A percentile compares a stretch with the other conserved stretches of the same genome.
phyloP scores from a whole-genome alignment of 345 rosid species.

The Iberis pinnata region DNA sequence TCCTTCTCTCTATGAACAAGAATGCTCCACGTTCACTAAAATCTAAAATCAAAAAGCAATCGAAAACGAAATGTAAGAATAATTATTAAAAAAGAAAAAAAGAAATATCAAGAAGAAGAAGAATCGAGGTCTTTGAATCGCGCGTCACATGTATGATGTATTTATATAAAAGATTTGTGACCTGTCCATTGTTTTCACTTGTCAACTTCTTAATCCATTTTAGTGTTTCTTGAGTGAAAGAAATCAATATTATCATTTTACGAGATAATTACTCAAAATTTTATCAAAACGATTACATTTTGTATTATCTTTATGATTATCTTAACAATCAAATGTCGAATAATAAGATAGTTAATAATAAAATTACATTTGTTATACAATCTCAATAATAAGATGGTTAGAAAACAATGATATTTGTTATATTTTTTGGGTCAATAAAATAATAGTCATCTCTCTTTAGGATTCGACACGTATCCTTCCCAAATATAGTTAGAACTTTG shows the following conservation, averaged over 20 bases:
- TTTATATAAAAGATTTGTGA: constrained; percentile 11
- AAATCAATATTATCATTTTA: too few species aligned
- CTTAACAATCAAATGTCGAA: too few species aligned
- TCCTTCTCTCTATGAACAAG: constrained; percentile 10
- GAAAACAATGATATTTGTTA: too few species aligned
- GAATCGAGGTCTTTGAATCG: constrained; percentile 28
- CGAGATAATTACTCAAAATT: too few species aligned
- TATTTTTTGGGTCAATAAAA: too few species aligned
- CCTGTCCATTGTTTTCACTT: constrained; percentile 27
- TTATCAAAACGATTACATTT: too few species aligned
- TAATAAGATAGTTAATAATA: too few species aligned
- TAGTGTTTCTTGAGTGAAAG: constrained; percentile 48
- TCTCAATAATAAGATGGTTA: too few species aligned
- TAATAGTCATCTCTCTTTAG: neutral
- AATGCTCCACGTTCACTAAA: constrained; percentile 36
- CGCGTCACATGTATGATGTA: constrained; percentile 22
- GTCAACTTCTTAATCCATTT: constrained; percentile 27
- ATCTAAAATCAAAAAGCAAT: constrained; percentile 20
- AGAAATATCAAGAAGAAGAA: constrained; percentile 27
- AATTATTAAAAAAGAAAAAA: neutral
- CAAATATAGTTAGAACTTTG: constrained; percentile 19
- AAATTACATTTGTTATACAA: too few species aligned
- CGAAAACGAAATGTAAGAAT: constrained; percentile 22
- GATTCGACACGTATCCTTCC: constrained; percentile 9
- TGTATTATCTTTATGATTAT: too few species aligned